Evolutionary conservation across 306 rosid genomes (phyloP).

Genomic region (Fragaria ananassa): DNA sequence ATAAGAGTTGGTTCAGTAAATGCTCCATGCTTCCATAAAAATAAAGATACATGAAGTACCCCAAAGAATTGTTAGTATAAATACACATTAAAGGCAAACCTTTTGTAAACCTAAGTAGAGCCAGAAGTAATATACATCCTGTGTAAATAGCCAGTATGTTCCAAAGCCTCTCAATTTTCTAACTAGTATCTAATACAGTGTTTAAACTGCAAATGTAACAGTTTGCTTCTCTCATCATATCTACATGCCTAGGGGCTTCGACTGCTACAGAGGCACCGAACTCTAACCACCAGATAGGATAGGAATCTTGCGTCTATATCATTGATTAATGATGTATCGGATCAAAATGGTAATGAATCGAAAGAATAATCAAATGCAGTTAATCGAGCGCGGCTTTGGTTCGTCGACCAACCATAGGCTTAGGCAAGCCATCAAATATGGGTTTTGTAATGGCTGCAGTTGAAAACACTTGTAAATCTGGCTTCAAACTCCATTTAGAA

Average conservation of each 20-base stretch:
- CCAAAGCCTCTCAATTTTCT: not conserved
- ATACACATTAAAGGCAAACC: not conserved
- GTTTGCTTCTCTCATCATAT: not conserved
- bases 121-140: not conserved
- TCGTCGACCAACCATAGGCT: slow-evolving; percentile 55
- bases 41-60: no score
- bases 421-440: slow-evolving; percentile 82
- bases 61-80: not conserved
- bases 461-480: slow-evolving; percentile 67
- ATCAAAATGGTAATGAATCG: slow-evolving; percentile 25
- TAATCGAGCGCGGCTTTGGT: slow-evolving; percentile 87
- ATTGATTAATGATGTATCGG: not conserved
- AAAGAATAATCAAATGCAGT: slow-evolving; percentile 14
- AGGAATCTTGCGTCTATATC: not conserved
- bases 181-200: not conserved
- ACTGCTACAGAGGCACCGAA: slow-evolving; percentile 1
- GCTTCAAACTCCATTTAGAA: slow-evolving; percentile 67
- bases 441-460: slow-evolving; percentile 58
- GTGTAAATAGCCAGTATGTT: not conserved
- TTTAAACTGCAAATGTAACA: not conserved
- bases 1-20: not conserved
- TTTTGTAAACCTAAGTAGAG: not conserved
- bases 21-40: not conserved
- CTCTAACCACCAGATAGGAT: not conserved
- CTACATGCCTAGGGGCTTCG: not conserved